Base-by-base conservation (phyloP, 2,329 filamentous ascomycete species). In the Pseudocercospora macadamiae region DNA sequence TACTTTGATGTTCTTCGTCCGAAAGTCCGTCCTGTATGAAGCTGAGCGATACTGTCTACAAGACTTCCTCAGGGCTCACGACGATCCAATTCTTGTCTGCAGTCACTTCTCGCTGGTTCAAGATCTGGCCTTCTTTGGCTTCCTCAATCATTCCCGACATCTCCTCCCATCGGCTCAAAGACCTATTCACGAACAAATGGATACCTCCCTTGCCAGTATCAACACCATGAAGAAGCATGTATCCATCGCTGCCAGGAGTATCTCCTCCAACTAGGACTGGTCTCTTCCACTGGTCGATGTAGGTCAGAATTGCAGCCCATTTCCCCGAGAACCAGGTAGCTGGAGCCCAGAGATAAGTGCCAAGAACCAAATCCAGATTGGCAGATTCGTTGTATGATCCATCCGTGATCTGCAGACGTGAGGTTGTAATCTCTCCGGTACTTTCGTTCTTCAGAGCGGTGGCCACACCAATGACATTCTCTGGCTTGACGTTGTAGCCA, bases 71-170 rank as follows among this genome's bases (percentile, higher is more conserved):
- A 0, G 77, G 76, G 62, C 66, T 73, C 2, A 79, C 77, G 3
- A 74, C 68, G 3, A 80, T 72, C 77, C 77, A 80, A 66, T 79
- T 79, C 72, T 77, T 78, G 56, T 79, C 68, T 1, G 75, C 77
- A 12, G 76, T 79, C 2, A 78, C 76, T 1, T 70, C 67, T 7
- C 75, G 57, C 1, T 73, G 73, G 44, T 76, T 70, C 55, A 68
- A 66, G 51, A 64, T 64, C 65, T 79, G 77, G 2, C 63, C 71
- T 19, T 65, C 66, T 3, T 73, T 66, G 51, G 68, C 72, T 2
- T 76, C 66, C 45, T 60, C 60, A n/a, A 75, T 76, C 76, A 79
- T 76, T 23, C 62, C 67, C 23, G 74, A 62, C 42, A 79, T 68
- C 59, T 76, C 57, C 58, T 72, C 65, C 60, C 72, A 70, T 51